Conservation (phyloP, 1,284 basidiomycete genomes). For the Trichosporon sp. region DNA sequence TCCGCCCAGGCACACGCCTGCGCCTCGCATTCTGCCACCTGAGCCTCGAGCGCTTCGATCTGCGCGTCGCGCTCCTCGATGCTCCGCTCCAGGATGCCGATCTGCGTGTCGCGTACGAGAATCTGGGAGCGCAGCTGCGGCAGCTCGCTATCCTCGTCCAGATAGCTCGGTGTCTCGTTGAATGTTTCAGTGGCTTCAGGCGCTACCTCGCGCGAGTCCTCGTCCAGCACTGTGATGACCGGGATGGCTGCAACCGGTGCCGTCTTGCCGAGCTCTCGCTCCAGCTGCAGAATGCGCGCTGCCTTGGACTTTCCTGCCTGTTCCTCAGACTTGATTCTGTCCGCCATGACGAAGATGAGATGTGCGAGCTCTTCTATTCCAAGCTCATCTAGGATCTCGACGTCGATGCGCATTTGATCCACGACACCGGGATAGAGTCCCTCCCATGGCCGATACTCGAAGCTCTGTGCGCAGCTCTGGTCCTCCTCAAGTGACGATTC, state of each 20-base stretch:
- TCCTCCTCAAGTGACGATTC: not conserved
- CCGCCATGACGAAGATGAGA: conserved; percentile 1
- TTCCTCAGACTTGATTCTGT: not conserved
- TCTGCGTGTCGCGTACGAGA: not conserved
- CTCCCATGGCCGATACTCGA: not conserved
- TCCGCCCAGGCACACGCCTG: not conserved
- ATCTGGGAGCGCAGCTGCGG: not conserved
- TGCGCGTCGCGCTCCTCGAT: not conserved
- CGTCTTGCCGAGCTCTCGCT: not conserved
- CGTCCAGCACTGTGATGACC: not conserved
- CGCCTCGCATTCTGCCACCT: not conserved
- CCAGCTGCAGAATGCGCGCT: not conserved
- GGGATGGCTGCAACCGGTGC: not conserved
- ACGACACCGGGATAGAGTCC: not conserved
- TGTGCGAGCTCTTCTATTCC: not conserved
- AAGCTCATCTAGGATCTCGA: not conserved
- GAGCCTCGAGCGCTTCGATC: not conserved
- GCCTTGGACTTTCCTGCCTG: not conserved
- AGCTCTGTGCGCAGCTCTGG: not conserved
- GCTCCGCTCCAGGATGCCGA: not conserved
- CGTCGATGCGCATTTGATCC: not conserved
- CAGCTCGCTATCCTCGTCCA: not conserved
- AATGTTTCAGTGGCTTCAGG: not conserved
- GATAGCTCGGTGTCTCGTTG: not conserved
- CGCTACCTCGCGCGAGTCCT: not conserved